Base-by-base conservation (phyloP, 2,329 filamentous ascomycete species). In the Cercospora sojina region DNA sequence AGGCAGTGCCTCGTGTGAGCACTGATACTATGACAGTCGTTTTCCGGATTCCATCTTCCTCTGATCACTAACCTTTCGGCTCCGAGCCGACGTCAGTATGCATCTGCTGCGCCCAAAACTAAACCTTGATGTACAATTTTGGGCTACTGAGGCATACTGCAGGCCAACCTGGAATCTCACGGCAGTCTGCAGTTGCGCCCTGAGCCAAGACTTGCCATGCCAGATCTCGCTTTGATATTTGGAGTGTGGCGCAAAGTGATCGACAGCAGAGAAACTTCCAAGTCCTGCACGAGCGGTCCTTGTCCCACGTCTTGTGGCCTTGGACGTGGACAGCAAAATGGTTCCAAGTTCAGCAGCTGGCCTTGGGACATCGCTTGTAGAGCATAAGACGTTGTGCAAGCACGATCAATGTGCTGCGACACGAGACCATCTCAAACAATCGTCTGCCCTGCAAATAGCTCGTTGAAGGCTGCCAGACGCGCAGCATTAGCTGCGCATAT, bases 231-330 rank as follows among this genome's bases (percentile, higher is more conserved):
- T 53, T 53, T 9, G 47, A 53, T 53, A 53, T 53, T 49, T 53
- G 62, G 55, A 47, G 58, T 67, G 65, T 64, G 61, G 62, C 57
- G 57, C 61, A 20, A 49, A 29, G 35, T 35, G 65, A 62, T 59
- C 35, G 32, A 29, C 56, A 41, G 27, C 56, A 56, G 51, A 53
- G 31, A 38, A 29, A 9, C 16, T 53, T 27, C 35, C 51, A 41
- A 43, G 38, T 20, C 47, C 64, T 62, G 61, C 57, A 64, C 57
- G 58, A 67, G 65, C 65, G 56, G 61, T 25, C 43, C 57, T 67
- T 67, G 61, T 61, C 62, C 47, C 59, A 47, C 49, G 59, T 64
- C 56, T 61, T 67, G 57, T 49, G 18, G 23, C 38, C 43, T 53
- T 62, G 59, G 43, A 51, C 13, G 20, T 16, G 32, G 43, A 13